Conservation (phyloP, 257 asterid species). For the Ligustrum vulgare region DNA sequence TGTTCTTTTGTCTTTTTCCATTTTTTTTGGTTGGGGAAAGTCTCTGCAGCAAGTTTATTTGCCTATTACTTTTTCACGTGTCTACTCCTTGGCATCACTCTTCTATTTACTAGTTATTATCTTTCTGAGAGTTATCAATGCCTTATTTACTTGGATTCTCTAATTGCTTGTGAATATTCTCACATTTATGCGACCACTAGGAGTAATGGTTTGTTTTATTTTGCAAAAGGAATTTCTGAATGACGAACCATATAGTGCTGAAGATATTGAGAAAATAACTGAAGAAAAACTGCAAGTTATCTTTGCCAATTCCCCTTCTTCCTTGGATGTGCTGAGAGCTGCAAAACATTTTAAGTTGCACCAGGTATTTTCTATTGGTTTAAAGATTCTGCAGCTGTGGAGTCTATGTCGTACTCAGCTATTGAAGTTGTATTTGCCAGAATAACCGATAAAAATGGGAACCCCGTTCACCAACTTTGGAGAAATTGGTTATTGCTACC, state of each 20-base stretch:
- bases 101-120: neutral
- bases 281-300: conserved; percentile 51
- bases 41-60: neutral
- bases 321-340: conserved; percentile 78
- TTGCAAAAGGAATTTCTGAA: conserved; percentile 60
- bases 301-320: conserved; percentile 77
- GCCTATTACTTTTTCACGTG: neutral
- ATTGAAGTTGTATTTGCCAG: neutral
- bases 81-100: neutral
- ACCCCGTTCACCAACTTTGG: neutral
- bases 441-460: neutral
- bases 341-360: conserved; percentile 78
- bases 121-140: neutral
- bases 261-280: conserved; percentile 69
- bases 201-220: neutral
- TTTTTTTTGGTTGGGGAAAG: neutral
- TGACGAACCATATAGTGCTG: conserved; percentile 69
- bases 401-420: neutral
- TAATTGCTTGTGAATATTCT: neutral
- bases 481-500: neutral
- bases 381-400: neutral
- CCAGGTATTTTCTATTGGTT: conserved; percentile 48
- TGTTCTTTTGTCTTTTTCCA: neutral
- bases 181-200: neutral
- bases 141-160: neutral